A percentile compares a stretch with the other conserved stretches of the same genome.
These are phyloP conservation scores for Exidia glandulosa DNA, from an alignment of 768 basidiomycete genomes.

Conservation along the genomic window DNA sequence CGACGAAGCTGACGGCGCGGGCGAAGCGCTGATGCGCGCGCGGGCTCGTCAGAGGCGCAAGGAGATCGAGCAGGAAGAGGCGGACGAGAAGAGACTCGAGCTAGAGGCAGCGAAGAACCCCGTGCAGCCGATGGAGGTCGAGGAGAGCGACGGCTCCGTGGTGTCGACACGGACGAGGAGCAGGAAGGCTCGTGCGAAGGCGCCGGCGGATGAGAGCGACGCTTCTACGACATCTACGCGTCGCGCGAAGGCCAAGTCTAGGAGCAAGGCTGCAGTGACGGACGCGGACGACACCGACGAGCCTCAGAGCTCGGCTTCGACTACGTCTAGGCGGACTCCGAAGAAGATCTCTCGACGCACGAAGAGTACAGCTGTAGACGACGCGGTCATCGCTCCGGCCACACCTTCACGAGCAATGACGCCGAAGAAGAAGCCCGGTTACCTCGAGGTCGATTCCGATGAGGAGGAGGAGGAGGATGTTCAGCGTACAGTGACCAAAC, in stretches of 20 bases:
- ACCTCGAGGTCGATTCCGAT: too few relatives aligned
- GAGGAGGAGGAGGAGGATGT: too few relatives aligned
- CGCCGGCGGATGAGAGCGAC: neutral
- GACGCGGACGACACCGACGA: too few relatives aligned
- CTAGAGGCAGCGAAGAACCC: neutral
- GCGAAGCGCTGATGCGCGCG: constrained; percentile 11
- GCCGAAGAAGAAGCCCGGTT: too few relatives aligned
- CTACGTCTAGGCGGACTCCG: neutral
- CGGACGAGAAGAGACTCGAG: constrained; percentile 15
- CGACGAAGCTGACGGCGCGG: constrained; percentile 23
- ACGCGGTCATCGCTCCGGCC: too few relatives aligned
- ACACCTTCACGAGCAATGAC: too few relatives aligned
- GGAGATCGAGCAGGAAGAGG: constrained; percentile 32
- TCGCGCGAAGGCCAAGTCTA: neutral
- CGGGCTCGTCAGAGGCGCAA: constrained; percentile 22
- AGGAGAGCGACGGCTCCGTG: too few relatives aligned
- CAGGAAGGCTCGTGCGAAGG: neutral
- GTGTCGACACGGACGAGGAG: neutral
- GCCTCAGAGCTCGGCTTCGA: neutral
- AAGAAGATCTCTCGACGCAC: too few relatives aligned
- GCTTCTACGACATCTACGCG: neutral
- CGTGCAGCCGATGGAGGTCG: too few relatives aligned
- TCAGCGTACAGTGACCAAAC: too few relatives aligned
- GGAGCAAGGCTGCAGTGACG: neutral
- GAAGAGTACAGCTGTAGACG: too few relatives aligned